Percentiles rank a stretch among this genome's conserved stretches.
Evolutionary conservation across 2,329 filamentous ascomycete species (phyloP).

Genomic region (Fusarium neocosmosporiellum): DNA sequence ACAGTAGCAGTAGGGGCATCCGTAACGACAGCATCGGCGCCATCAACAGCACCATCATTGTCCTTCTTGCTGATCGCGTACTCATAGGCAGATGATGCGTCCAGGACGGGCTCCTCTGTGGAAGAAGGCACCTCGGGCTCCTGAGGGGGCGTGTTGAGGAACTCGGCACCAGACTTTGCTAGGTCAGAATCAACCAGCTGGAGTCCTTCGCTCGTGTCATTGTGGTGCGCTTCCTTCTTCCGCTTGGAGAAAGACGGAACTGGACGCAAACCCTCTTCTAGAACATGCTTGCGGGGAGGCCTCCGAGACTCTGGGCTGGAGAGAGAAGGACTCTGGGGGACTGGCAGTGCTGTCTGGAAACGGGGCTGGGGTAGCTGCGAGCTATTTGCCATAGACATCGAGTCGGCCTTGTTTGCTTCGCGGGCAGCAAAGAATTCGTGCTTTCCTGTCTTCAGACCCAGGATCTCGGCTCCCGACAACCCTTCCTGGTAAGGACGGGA

Average conservation of each 20-base stretch:
- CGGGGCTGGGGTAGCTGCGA: neutral
- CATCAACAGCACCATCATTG: neutral
- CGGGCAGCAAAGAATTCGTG: conserved; percentile 54
- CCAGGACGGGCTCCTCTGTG: conserved; percentile 13
- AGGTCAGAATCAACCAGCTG: conserved; percentile 29
- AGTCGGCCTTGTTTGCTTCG: conserved; percentile 49
- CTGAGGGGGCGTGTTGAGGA: conserved; percentile 43
- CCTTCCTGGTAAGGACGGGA: neutral
- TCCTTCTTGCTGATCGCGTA: conserved; percentile 45
- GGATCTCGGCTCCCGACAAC: conserved; percentile 37
- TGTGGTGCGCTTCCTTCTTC: neutral
- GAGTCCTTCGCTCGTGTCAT: neutral
- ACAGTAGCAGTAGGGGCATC: neutral
- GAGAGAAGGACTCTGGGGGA: neutral
- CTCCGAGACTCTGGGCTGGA: neutral
- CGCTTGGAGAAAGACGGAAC: neutral
- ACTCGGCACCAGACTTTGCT: conserved; percentile 46
- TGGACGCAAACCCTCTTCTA: neutral
- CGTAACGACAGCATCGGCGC: neutral
- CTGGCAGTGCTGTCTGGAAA: neutral
- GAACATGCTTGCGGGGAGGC: neutral
- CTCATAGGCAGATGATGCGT: conserved; percentile 47
- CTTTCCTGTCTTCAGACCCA: conserved; percentile 53
- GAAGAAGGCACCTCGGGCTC: neutral
- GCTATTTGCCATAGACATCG: conserved; percentile 1